Conservation (phyloP, 2,329 filamentous ascomycete species). For the Aspergillus piperis region DNA sequence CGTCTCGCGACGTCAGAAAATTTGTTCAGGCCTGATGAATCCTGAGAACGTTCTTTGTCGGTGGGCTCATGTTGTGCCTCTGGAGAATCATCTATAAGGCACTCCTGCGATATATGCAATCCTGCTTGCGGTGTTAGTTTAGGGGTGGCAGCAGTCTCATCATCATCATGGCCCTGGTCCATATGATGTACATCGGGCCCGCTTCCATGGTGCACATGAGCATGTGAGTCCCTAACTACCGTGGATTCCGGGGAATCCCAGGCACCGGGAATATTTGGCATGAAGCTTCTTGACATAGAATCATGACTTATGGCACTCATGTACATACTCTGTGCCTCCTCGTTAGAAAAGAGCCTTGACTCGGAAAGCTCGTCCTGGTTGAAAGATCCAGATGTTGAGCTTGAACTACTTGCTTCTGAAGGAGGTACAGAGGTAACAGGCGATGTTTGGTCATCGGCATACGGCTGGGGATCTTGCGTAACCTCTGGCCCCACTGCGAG, state of each 20-base stretch:
- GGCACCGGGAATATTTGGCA: constrained; percentile 44
- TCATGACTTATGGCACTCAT: constrained; percentile 58
- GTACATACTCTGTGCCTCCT: constrained; percentile 55
- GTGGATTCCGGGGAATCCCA: constrained; percentile 39
- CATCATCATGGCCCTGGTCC: constrained; percentile 7
- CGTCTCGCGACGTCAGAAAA: constrained; percentile 35
- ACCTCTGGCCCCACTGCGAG: constrained; percentile 7
- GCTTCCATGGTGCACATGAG: constrained; percentile 6
- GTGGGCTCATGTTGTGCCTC: constrained; percentile 14
- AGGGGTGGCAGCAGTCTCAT: constrained; percentile 31
- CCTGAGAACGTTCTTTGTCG: constrained; percentile 20
- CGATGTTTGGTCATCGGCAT: constrained; percentile 6
- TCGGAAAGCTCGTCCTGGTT: constrained; percentile 43
- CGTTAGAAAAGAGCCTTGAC: constrained; percentile 50
- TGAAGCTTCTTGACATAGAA: constrained; percentile 30
- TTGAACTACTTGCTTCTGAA: constrained; percentile 28
- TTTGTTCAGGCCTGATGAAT: constrained; percentile 23
- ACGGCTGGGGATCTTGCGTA: not conserved
- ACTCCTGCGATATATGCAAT: constrained; percentile 17
- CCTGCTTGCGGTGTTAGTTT: constrained; percentile 28
- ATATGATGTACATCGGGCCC: not conserved
- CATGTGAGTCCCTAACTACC: constrained; percentile 7
- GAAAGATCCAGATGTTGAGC: constrained; percentile 26
- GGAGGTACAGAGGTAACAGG: constrained; percentile 19
- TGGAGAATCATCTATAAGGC: constrained; percentile 5